Base-by-base conservation (phyloP, 345 rosid species). In the Odontarrhena argentea region DNA sequence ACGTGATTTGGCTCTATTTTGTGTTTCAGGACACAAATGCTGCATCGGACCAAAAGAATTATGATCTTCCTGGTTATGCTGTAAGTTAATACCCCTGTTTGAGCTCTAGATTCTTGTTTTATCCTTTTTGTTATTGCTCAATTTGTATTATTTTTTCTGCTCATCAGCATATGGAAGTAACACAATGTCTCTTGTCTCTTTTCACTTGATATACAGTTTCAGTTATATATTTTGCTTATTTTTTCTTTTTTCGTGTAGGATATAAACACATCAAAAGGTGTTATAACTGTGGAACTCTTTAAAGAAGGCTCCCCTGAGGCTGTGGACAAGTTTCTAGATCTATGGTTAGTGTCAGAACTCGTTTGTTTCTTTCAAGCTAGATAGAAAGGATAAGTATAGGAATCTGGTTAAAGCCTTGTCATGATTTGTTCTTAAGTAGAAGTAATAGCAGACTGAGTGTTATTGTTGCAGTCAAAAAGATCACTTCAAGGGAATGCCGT, bases 401-500 rank as follows among this genome's bases (percentile, higher is more conserved):
- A 54, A 28, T 11, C 8, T 67, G 63, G 11, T 64, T 47, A 47
- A 47, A 48, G 4, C 67, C 4, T 41, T 11, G 7, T 6, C 54
- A 40, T 69, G 38, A 60, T 53, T 60, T 34, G 42, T 32, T 65
- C 22, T 44, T 34, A 12, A 35, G 36, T 66, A 34, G 9, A 52
- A 62, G 13, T 71, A 40, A 47, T 45, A 12, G n/a, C 7, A 34
- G 3, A 14, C 5, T 50, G 51, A 44, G 49, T 60, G 50, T 65
- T 18, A 55, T 42, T 65, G 44, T 79, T 81, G 83, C 84, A 90
- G 98, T 72, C 86, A 92, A 73, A 87, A 83, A 63, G 89, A 83
- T 34, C 83, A 86, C 70, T 92, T 90, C 82, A 87, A 79, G 65
- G 90, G 92, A 70, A 83, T 90, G 92, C 83, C 77, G 53, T 92